Evolutionary conservation across 257 asterid species (phyloP), one percentile per base, ranked within the genome.

Genomic region (Misopates orontium): DNA sequence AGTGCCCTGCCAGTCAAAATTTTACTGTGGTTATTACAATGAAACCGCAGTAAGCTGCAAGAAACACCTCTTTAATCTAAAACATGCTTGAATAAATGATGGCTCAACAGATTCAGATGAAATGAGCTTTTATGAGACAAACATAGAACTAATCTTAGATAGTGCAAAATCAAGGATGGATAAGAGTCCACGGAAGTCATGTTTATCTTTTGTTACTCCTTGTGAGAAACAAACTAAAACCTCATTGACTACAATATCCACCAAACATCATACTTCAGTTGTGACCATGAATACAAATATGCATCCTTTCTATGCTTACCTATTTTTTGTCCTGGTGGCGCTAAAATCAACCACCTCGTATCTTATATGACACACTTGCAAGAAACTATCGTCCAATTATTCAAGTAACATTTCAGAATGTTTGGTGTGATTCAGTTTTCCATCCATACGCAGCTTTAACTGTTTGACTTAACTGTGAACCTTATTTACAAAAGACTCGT

Each of bases 1-100:
- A 88, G 89, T 32, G 95, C 97, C 87, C 99, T 93, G 81, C 55
- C 66, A 78, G 72, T 77, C 21, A 50, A 50, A 64, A 28, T 2
- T 22, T 25, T 36, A 39, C 23, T 14, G 56, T n/a, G 32, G 69
- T 74, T 66, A 77, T 42, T 39, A 39, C 28, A 61, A 52, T 53
- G 67, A 53, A 8, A 44, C 17, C 23, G 17, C 7, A 55, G 13
- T 44, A 31, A 23, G 41, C 45, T 51, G 52, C 52, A 55, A 59
- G 17, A 25, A 62, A 5, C 69, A n/a, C n/a, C n/a, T n/a, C 67
- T 24, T 10, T 11, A 14, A 22, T 41, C 49, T 28, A 28, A 56
- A n/a, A 19, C 20, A 19, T 20, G 39, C 21, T 63, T 21, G 56
- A 19, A 22, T 36, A 41, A n/a, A n/a, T n/a, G n/a, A n/a, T n/a